Percentiles rank a stretch among this genome's conserved stretches.
phyloP scores from a whole-genome alignment of 2,329 filamentous ascomycete species.

The Pyricularia sp. region DNA sequence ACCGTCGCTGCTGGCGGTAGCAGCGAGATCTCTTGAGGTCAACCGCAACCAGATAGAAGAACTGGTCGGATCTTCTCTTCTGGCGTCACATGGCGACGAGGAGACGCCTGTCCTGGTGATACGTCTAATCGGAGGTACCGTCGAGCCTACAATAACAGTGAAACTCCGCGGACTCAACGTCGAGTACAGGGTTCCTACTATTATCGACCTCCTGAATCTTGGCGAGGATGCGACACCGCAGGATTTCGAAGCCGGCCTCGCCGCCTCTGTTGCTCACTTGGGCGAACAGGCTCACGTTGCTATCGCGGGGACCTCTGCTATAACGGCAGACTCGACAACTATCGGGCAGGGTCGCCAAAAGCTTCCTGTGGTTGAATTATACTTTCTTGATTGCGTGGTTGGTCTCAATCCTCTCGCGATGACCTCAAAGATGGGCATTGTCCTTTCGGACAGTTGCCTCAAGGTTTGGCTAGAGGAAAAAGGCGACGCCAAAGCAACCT shows the following conservation, averaged over 20 bases:
- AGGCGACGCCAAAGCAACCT: constrained; percentile 50
- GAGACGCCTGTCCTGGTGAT: constrained; percentile 63
- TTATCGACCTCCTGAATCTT: constrained; percentile 71
- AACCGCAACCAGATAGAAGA: constrained; percentile 60
- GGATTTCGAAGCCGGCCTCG: constrained; percentile 66
- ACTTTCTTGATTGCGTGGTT: constrained; percentile 70
- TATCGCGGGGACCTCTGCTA: constrained; percentile 24
- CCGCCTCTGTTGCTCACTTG: constrained; percentile 70
- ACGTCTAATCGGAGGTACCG: constrained; percentile 85
- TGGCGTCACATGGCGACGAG: constrained; percentile 15
- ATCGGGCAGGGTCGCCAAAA: constrained; percentile 26
- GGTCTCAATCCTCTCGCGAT: constrained; percentile 75
- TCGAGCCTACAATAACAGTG: constrained; percentile 82
- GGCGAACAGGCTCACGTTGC: constrained; percentile 52
- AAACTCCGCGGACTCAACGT: constrained; percentile 75
- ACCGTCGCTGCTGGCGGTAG: constrained; percentile 73
- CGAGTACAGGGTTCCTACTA: constrained; percentile 81
- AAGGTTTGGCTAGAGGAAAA: constrained; percentile 58
- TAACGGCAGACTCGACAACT: constrained; percentile 6
- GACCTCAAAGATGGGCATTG: constrained; percentile 66
- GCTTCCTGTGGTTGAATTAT: constrained; percentile 61
- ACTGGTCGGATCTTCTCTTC: constrained; percentile 49
- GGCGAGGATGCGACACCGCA: constrained; percentile 57
- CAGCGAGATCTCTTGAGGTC: constrained; percentile 53
- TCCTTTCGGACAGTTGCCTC: constrained; percentile 69